Conservation (phyloP, 768 basidiomycete genomes). For the Leucocoprinus leucothites region DNA sequence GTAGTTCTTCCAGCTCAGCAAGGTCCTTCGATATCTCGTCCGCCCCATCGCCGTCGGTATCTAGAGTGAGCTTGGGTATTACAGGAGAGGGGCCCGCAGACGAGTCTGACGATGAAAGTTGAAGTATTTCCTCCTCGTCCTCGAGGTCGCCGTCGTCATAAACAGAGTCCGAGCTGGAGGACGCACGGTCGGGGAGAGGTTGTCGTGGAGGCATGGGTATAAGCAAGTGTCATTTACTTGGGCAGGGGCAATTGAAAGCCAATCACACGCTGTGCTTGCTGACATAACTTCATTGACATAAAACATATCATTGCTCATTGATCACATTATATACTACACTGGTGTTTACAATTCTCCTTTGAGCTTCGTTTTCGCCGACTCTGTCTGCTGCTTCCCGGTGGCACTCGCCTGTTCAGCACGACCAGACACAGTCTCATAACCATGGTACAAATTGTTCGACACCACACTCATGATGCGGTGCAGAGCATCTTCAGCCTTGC, state of each 20-base stretch:
- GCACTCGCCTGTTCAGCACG: not conserved
- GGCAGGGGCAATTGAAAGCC: not conserved
- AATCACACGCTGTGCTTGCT: constrained; percentile 10
- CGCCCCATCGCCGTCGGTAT: not conserved
- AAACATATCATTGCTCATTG: not conserved
- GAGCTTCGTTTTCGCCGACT: constrained; percentile 9
- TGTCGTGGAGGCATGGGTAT: constrained; percentile 11
- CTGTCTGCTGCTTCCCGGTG: not conserved
- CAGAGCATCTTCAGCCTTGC: constrained; percentile 77
- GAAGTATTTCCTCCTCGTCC: constrained; percentile 36
- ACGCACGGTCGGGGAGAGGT: constrained; percentile 6
- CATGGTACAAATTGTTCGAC: constrained; percentile 32
- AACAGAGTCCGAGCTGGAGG: constrained; percentile 8
- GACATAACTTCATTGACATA: constrained; percentile 8
- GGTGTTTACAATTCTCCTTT: constrained; percentile 21
- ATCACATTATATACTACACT: not conserved
- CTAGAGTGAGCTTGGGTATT: constrained; percentile 11
- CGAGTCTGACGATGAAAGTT: constrained; percentile 36
- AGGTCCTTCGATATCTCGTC: constrained; percentile 72
- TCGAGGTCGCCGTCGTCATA: constrained; percentile 33
- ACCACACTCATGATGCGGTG: constrained; percentile 42
- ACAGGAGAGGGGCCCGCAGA: constrained; percentile 29
- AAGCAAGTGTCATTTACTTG: constrained; percentile 3
- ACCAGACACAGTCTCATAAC: constrained; percentile 16
- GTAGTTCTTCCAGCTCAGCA: constrained; percentile 62